Evolutionary conservation across 2,329 filamentous ascomycete species (phyloP).

Genomic region (Aspergillus ochraceoroseus): DNA sequence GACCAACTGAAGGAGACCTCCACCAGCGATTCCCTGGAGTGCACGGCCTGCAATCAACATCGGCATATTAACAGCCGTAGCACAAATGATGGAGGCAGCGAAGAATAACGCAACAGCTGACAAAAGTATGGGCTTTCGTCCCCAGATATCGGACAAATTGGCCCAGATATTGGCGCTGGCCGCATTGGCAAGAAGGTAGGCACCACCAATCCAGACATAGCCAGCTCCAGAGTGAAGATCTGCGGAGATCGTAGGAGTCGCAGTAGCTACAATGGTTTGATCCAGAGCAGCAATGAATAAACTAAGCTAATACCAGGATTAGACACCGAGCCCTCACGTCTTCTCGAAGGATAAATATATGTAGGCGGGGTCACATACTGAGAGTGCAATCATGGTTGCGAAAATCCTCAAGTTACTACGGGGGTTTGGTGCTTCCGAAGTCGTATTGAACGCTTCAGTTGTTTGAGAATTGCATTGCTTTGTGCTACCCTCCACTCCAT

Average conservation of each 20-base stretch:
- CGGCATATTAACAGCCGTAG: slow-evolving; percentile 44
- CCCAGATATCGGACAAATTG: slow-evolving; percentile 39
- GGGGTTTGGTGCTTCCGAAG: neutral
- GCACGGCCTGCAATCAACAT: slow-evolving; percentile 53
- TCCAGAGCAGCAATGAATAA: slow-evolving; percentile 34
- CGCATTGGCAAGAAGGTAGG: slow-evolving; percentile 66
- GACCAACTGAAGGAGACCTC: slow-evolving; percentile 50
- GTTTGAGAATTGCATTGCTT: slow-evolving; percentile 5
- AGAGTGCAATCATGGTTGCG: slow-evolving; percentile 20
- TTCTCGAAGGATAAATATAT: neutral
- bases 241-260: slow-evolving; percentile 56
- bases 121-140: slow-evolving; percentile 47
- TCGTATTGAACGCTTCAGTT: neutral
- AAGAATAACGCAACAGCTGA: slow-evolving; percentile 49
- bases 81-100: slow-evolving; percentile 49
- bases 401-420: slow-evolving; percentile 19
- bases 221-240: slow-evolving; percentile 63
- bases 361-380: slow-evolving; percentile 14
- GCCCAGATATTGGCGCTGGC: slow-evolving; percentile 68
- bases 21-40: slow-evolving; percentile 52
- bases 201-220: slow-evolving; percentile 73
- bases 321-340: slow-evolving; percentile 2
- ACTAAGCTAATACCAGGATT: slow-evolving; percentile 15
- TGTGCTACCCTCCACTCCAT: slow-evolving; percentile 3
- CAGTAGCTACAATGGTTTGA: slow-evolving; percentile 57